A percentile compares a stretch with the other conserved stretches of the same genome.
Conservation (phyloP, 2,329 filamentous ascomycete genomes). For the Nemania bipapillata region DNA sequence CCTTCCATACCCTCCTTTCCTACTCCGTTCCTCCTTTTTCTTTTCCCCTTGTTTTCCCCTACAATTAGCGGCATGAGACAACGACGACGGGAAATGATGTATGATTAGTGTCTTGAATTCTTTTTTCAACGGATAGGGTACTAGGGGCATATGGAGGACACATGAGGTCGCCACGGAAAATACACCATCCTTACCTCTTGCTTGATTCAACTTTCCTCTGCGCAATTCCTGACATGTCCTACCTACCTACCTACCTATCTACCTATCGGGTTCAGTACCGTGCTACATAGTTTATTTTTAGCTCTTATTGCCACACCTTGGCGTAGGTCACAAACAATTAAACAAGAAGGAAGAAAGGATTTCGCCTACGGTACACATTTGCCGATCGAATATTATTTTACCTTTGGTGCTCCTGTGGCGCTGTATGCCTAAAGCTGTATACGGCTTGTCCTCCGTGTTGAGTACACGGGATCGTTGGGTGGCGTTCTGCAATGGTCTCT, state of each 20-base stretch:
- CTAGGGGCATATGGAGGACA: conserved; percentile 19
- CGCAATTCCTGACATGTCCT: background rate
- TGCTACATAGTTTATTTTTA: conserved; percentile 24
- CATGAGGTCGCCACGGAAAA: conserved; percentile 23
- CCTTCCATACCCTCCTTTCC: conserved; percentile 22
- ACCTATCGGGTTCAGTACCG: background rate
- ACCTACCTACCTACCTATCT: background rate
- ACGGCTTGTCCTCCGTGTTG: background rate
- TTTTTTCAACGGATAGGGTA: conserved; percentile 3
- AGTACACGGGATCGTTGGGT: background rate
- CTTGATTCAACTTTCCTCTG: background rate
- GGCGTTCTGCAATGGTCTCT: conserved; percentile 13
- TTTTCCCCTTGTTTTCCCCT: conserved; percentile 27
- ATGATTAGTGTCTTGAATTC: conserved; percentile 31
- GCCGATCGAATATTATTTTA: background rate
- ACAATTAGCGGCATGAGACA: conserved; percentile 21
- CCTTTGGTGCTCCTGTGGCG: background rate
- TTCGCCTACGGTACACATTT: background rate
- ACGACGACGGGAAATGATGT: conserved; percentile 37
- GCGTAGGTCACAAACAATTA: background rate
- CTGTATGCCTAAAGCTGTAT: conserved; percentile 15
- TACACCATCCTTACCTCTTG: conserved; percentile 32
- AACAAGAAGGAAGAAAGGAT: background rate
- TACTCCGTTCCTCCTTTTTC: conserved; percentile 12
- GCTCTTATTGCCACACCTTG: conserved; percentile 15